Evolutionary conservation across 345 rosid genomes (phyloP), one percentile per base, ranked within the genome.

Genomic region (Jatropha curcas): DNA sequence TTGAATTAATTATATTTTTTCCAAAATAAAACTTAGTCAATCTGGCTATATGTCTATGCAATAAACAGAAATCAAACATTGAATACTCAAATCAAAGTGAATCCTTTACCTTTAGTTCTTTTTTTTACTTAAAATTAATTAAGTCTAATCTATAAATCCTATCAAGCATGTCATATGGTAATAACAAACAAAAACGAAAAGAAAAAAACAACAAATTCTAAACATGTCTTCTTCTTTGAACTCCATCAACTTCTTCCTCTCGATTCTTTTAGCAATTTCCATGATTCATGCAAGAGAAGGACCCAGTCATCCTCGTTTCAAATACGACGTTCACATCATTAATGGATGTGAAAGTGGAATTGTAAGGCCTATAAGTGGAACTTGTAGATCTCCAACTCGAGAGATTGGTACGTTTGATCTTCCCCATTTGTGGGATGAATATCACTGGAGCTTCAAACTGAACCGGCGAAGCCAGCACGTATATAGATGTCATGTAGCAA

Each of bases 331-430:
- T 4, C 4, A 64, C 33, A 20, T 64, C 10, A 25, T 64, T 13
- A 64, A 64, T 3, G 68, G 68, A 2, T 64, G 68, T 16, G 52
- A 25, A 41, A 41, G 52, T 14, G 68, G 67, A 4, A 62, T 25
- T 3, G 19, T 7, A 17, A 39, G 3, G 50, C 14, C 24, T n/a
- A n/a, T 63, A 8, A 25, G 39, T 10, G 67, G 67, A 1, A 25
- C 7, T 5, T 65, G 53, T 7, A 2, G 2, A 6, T 4, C 3
- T 5, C 4, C 7, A 1, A 10, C n/a, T n/a, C 2, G 12, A 19
- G 5, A n/a, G 1, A 31, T 20, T 6, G 30, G 12, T 24, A 27
- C 24, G 25, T 65, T 65, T 7, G 14, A 10, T 19, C 3, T 43
- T 17, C 5, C 2, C 53, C 31, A 16, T 2, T 14, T 43, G n/a